phyloP scores from a whole-genome alignment of 2,329 filamentous ascomycete species.

The Penicillium sp. region DNA sequence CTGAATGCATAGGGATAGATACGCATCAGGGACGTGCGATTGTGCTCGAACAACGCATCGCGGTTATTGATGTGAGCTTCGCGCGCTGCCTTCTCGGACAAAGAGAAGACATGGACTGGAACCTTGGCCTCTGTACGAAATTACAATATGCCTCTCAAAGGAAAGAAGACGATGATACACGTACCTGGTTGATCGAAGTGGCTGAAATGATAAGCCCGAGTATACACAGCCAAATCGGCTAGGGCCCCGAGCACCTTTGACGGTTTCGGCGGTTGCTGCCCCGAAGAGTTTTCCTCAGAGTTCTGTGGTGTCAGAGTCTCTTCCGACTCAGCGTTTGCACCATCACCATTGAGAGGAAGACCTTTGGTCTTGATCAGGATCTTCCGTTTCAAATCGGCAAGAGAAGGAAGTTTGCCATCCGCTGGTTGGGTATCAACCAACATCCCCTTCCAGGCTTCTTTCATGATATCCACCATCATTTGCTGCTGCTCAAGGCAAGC shows the following conservation, averaged over 20 bases:
- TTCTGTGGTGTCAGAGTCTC: slow-evolving; percentile 7
- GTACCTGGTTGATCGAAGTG: slow-evolving; percentile 66
- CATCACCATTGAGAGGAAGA: slow-evolving; percentile 48
- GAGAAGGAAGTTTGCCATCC: slow-evolving; percentile 61
- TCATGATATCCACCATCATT: slow-evolving; percentile 92
- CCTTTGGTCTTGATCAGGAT: slow-evolving; percentile 83
- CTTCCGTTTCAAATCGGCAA: slow-evolving; percentile 72
- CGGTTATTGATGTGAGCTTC: slow-evolving; percentile 60
- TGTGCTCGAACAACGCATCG: slow-evolving; percentile 75
- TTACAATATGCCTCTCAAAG: not conserved
- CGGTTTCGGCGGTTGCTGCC: slow-evolving; percentile 36
- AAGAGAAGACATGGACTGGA: slow-evolving; percentile 64
- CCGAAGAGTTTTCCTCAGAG: not conserved
- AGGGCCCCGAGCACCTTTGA: slow-evolving; percentile 71
- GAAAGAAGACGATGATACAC: slow-evolving; percentile 31
- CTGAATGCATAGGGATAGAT: slow-evolving; percentile 83
- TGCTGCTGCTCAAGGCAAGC: slow-evolving; percentile 80
- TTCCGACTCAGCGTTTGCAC: slow-evolving; percentile 26
- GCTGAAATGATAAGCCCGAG: slow-evolving; percentile 78
- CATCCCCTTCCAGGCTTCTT: slow-evolving; percentile 76
- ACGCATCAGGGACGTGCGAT: slow-evolving; percentile 78
- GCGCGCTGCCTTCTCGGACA: slow-evolving; percentile 65
- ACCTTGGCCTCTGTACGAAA: slow-evolving; percentile 46
- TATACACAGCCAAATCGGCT: slow-evolving; percentile 78
- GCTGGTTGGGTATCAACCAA: slow-evolving; percentile 65